Evolutionary conservation across 2,329 filamentous ascomycete species (phyloP).

Genomic region (Neopestalotiopsis rosae): DNA sequence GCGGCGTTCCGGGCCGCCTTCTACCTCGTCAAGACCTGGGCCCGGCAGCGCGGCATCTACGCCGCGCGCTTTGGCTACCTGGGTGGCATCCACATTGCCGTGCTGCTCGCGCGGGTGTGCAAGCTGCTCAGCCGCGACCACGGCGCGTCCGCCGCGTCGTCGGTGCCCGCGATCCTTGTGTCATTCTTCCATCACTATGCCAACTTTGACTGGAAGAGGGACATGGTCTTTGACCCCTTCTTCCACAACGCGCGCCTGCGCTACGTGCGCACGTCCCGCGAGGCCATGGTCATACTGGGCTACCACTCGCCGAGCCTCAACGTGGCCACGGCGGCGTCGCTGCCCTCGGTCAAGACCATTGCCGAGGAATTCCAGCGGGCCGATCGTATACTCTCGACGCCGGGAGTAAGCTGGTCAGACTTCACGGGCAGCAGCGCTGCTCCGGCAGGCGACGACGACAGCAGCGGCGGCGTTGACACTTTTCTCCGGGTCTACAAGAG

Average conservation of each 20-base stretch:
- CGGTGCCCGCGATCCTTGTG: constrained; percentile 56
- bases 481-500: constrained; percentile 59
- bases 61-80: constrained; percentile 69
- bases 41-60: constrained; percentile 66
- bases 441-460: constrained; percentile 12
- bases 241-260: constrained; percentile 58
- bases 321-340: constrained; percentile 59
- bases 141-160: constrained; percentile 33
- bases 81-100: constrained; percentile 67
- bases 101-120: constrained; percentile 64
- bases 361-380: constrained; percentile 57
- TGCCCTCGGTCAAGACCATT: constrained; percentile 57
- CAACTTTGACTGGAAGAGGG: constrained; percentile 60
- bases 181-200: constrained; percentile 71
- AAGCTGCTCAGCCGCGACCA: constrained; percentile 54
- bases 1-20: constrained; percentile 63
- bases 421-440: constrained; percentile 39
- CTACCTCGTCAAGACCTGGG: constrained; percentile 67
- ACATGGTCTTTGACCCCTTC: constrained; percentile 63
- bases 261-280: constrained; percentile 61
- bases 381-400: constrained; percentile 41
- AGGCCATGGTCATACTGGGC: constrained; percentile 68
- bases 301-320: constrained; percentile 68
- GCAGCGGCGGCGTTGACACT: constrained; percentile 38
- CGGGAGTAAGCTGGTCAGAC: constrained; percentile 46